Base-by-base conservation (phyloP, 75 land plant species). In the Cunninghamia lanceolata region DNA sequence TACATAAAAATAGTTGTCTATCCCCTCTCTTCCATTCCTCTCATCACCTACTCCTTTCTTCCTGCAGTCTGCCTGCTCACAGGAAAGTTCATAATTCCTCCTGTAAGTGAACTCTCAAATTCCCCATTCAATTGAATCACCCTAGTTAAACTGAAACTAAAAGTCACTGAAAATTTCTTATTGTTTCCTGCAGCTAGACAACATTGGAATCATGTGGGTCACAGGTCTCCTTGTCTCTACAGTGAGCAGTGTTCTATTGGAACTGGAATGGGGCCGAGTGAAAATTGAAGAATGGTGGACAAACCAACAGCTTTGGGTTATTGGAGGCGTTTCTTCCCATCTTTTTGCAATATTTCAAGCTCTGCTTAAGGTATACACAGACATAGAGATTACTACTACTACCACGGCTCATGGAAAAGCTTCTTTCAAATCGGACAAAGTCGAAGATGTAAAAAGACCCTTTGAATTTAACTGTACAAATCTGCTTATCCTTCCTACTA, bases 281-380 rank as follows among this genome's bases (percentile, higher is more conserved):
- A 89, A 92, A 25, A 85, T 92, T 19, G 90, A 91, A 43, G 93
- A 92, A 43, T 92, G 93, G 93, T 92, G 93, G 93, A 86, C 88
- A 19, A 91, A 89, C 73, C 91, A 91, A 76, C 93, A 90, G 91
- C 90, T 90, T 85, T 92, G 92, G 93, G 90, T 91, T 35, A 89
- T 89, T 83, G 92, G 91, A 74, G 91, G 92, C 21, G 83, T 87
- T 30, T 91, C 92, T 25, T 87, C 93, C 19, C 93, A 92, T 84
- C 84, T 92, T n/a, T 92, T 89, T 76, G 92, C 93, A 2, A 87
- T 92, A 66, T 87, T 92, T 79, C 90, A 92, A 71, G 93, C 92
- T 38, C 84, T 92, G 39, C 74, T 92, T 21, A 92, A 92, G 88
- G 89, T 90, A 3, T 79, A 78, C 8, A 89, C 87, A 5, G 92